phyloP scores from a whole-genome alignment of 2,329 filamentous ascomycete species.

The Xylariaceae sp. region DNA sequence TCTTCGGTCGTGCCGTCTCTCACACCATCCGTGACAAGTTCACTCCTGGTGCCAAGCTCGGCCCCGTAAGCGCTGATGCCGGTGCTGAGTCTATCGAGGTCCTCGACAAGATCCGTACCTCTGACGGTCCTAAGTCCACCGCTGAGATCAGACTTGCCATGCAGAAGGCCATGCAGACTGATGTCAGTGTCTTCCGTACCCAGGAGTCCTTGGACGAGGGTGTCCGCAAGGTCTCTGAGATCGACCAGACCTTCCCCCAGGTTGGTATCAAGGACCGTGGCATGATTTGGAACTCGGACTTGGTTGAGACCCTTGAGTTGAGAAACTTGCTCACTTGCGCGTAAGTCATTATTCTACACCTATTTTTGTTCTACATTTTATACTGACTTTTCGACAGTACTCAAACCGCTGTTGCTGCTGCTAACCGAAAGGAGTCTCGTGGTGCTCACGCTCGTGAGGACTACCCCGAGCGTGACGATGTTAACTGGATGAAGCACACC shows the following conservation, averaged over 20 bases:
- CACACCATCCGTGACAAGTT: conserved; percentile 97
- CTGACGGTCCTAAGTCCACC: conserved; percentile 80
- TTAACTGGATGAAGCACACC: conserved; percentile 99
- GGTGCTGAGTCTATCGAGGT: conserved; percentile 81
- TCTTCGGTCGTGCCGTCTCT: conserved; percentile 94
- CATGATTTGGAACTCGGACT: conserved; percentile 99
- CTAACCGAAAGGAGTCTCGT: conserved; percentile 93
- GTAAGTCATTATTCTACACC: conserved; percentile 44
- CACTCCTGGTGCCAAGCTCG: conserved; percentile 73
- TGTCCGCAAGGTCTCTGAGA: conserved; percentile 78
- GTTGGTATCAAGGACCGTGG: conserved; percentile 96
- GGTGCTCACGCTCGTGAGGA: conserved; percentile 97
- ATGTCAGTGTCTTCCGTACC: conserved; percentile 94
- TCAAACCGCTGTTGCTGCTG: conserved; percentile 86
- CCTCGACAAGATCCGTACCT: conserved; percentile 78
- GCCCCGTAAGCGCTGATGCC: conserved; percentile 75
- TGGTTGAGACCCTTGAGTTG: conserved; percentile 93
- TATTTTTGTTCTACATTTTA: conserved; percentile 27
- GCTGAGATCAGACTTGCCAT: conserved; percentile 84
- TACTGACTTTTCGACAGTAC: conserved; percentile 44
- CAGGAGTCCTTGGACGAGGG: conserved; percentile 92
- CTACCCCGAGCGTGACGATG: conserved; percentile 89
- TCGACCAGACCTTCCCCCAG: conserved; percentile 73
- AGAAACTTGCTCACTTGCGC: conserved; percentile 95
- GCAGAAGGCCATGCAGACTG: conserved; percentile 98